Evolutionary conservation across 2,329 filamentous ascomycete genomes (phyloP).

Genomic region (Curvularia sp.): DNA sequence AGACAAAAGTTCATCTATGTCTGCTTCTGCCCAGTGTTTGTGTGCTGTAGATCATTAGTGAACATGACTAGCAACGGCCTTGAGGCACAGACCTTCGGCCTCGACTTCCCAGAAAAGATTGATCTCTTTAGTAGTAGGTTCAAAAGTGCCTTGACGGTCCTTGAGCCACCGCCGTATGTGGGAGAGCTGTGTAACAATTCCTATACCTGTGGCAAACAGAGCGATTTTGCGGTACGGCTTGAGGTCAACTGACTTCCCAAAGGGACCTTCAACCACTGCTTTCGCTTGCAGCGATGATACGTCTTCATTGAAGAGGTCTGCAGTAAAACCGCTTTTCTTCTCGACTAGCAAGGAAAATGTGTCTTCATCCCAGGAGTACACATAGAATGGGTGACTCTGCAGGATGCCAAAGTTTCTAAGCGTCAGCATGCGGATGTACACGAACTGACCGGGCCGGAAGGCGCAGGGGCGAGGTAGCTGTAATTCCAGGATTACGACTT

Average conservation of each 20-base stretch:
- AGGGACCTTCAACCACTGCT: constrained; percentile 1
- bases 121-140: background rate
- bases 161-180: background rate
- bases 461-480: background rate
- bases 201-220: constrained; percentile 1
- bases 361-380: background rate
- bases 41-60: background rate
- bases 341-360: background rate
- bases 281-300: background rate
- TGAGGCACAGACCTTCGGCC: background rate
- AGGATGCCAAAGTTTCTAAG: constrained; percentile 1
- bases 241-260: constrained; percentile 1
- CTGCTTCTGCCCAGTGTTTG: background rate
- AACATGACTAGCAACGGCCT: background rate
- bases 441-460: constrained; percentile 3
- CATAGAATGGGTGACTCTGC: constrained; percentile 5
- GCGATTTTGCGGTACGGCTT: background rate
- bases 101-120: constrained; percentile 2
- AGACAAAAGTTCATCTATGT: background rate
- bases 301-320: background rate
- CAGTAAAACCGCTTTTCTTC: background rate
- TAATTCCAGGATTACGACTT: background rate
- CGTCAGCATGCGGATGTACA: constrained; percentile 2
- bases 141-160: background rate
- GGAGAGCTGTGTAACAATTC: constrained; percentile 1